Conservation (phyloP, 495 filamentous ascomycete genomes). For the Polyplosphaeria fusca region DNA sequence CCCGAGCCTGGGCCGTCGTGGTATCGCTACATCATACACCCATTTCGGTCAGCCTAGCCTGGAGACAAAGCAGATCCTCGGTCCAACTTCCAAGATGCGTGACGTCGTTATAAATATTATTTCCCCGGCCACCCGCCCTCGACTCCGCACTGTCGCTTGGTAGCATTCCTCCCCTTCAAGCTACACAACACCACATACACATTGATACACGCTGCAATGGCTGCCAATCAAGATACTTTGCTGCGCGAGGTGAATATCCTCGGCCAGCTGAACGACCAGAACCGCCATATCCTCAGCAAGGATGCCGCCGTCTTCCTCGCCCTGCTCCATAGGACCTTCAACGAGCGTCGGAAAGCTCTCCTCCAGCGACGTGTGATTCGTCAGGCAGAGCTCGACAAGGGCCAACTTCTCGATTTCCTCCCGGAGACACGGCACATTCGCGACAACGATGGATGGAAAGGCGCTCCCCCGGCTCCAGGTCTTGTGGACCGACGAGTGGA, state of each 20-base stretch:
- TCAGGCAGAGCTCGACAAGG: constrained; percentile 93
- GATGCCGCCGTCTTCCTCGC: constrained; percentile 90
- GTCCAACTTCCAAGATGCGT: constrained; percentile 18
- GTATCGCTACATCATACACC: constrained; percentile 10
- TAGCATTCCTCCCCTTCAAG: constrained; percentile 6
- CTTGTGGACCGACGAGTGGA: constrained; percentile 94
- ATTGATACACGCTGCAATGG: constrained; percentile 23
- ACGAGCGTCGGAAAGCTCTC: constrained; percentile 80
- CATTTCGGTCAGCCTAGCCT: constrained; percentile 4
- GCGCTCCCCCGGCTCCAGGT: constrained; percentile 87
- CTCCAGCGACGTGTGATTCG: constrained; percentile 81
- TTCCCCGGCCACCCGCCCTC: constrained; percentile 6
- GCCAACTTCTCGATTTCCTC: constrained; percentile 88
- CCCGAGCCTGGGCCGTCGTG: constrained; percentile 2
- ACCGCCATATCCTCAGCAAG: constrained; percentile 87
- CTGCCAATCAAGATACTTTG: constrained; percentile 55
- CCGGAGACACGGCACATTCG: constrained; percentile 95
- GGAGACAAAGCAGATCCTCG: constrained; percentile 21
- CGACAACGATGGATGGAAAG: constrained; percentile 91
- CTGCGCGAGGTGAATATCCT: constrained; percentile 86
- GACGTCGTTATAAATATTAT: constrained; percentile 27
- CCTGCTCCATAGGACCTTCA: constrained; percentile 92
- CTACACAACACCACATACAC: not conserved
- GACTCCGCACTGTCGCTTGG: constrained; percentile 23
- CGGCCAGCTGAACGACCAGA: constrained; percentile 69